phyloP scores from a whole-genome alignment of 2,329 filamentous ascomycete genomes.

The Elsinoe ampelina region DNA sequence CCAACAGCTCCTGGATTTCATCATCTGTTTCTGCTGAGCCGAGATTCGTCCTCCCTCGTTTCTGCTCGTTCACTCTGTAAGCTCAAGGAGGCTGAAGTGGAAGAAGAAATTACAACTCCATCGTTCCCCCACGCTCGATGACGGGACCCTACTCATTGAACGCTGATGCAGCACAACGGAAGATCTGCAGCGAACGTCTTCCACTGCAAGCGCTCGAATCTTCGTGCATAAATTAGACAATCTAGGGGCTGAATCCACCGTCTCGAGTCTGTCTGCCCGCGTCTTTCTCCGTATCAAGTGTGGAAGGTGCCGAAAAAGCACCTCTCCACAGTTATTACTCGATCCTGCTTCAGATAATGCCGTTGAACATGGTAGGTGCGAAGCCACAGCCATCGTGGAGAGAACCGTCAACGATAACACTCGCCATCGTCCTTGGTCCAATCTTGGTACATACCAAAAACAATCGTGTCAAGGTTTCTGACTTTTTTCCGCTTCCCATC shows the following conservation, averaged over 20 bases:
- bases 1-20: background rate
- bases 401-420: background rate
- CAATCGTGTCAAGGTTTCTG: background rate
- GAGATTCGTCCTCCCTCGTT: background rate
- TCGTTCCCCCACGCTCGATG: conserved; percentile 1
- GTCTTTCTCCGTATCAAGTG: background rate
- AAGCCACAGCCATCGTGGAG: background rate
- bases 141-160: background rate
- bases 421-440: background rate
- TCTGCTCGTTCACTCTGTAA: background rate
- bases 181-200: conserved; percentile 9
- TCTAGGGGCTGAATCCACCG: background rate
- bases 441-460: background rate
- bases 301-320: background rate
- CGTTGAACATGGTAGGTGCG: background rate
- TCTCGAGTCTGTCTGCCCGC: background rate
- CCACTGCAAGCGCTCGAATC: conserved; percentile 6
- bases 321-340: background rate
- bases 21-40: background rate
- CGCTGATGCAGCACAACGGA: conserved; percentile 2
- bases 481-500: background rate
- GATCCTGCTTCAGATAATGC: conserved; percentile 3
- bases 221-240: conserved; percentile 3
- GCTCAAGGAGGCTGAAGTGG: conserved; percentile 3
- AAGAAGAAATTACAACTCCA: conserved; percentile 7